phyloP scores from a whole-genome alignment of 2,329 filamentous ascomycete species.

The Penicillium vulpinum region DNA sequence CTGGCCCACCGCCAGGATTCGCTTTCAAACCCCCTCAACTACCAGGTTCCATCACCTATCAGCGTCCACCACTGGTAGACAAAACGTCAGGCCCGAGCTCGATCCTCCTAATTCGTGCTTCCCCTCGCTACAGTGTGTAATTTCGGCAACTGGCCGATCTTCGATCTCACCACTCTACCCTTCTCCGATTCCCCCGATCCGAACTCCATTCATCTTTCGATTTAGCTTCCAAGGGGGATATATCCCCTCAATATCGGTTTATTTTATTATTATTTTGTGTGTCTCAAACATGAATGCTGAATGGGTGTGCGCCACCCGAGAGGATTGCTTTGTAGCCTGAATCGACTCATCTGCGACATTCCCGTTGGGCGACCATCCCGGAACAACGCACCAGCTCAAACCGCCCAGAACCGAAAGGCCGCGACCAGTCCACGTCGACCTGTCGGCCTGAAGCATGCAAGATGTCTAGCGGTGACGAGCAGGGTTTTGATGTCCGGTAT shows the following conservation, averaged over 20 bases:
- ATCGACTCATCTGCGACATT: conserved; percentile 37
- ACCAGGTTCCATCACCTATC: conserved; percentile 14
- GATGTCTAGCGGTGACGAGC: conserved; percentile 47
- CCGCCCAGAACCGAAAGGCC: conserved; percentile 31
- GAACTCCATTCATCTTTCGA: conserved; percentile 4
- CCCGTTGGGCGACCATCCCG: conserved; percentile 36
- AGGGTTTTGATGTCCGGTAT: conserved; percentile 39
- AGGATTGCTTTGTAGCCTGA: conserved; percentile 42
- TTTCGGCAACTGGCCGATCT: conserved; percentile 12
- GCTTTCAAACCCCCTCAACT: conserved; percentile 6
- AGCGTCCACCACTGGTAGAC: conserved; percentile 16
- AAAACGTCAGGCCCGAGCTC: conserved; percentile 28
- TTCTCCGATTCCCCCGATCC: conserved; percentile 6
- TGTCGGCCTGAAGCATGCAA: conserved; percentile 38
- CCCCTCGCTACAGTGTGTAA: conserved; percentile 2
- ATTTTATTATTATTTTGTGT: conserved; percentile 6
- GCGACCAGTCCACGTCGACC: conserved; percentile 33
- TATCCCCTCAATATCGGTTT: conserved; percentile 10
- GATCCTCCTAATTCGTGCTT: conserved; percentile 18
- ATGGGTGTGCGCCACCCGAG: conserved; percentile 38
- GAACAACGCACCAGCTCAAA: conserved; percentile 42
- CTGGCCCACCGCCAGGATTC: conserved; percentile 15
- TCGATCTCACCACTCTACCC: conserved; percentile 1
- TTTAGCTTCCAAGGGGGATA: conserved; percentile 15
- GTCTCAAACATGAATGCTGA: conserved; percentile 39